Percentiles rank a stretch among this genome's conserved stretches.
These are phyloP conservation scores for Erodium moschatum DNA, from an alignment of 441 rosid species.

Conservation along the genomic window DNA sequence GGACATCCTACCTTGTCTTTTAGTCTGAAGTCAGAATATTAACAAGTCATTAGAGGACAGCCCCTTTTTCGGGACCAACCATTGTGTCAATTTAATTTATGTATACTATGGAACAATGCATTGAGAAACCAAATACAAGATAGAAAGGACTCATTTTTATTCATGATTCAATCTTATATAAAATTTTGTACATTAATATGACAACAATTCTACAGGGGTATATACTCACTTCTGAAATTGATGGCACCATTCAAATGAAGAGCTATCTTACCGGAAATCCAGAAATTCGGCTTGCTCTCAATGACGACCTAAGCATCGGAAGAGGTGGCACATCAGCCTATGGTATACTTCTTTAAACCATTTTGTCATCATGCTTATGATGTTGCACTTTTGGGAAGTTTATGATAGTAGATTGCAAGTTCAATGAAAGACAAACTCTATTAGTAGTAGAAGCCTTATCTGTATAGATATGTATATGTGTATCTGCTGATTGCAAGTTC, in stretches of 20 bases:
- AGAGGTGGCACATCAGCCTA: constrained; percentile 63
- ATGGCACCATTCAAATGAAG: constrained; percentile 99
- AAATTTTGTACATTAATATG: not conserved
- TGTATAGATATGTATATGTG: not conserved
- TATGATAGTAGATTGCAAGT: not conserved
- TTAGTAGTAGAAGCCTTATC: not conserved
- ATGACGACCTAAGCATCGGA: constrained; percentile 81
- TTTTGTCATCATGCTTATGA: not conserved
- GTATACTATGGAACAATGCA: not conserved
- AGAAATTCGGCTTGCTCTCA: constrained; percentile 88
- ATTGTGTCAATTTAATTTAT: too few species aligned
- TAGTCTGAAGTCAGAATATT: too few species aligned
- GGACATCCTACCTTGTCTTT: too few species aligned
- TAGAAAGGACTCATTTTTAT: not conserved
- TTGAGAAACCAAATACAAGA: not conserved
- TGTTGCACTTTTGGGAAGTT: not conserved
- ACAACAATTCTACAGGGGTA: constrained; percentile 52
- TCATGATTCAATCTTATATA: not conserved
- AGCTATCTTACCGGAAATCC: constrained; percentile 92
- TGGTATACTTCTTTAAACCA: constrained; percentile 35
- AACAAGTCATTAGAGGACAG: too few species aligned
- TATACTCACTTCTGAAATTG: constrained; percentile 88
- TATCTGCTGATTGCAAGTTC: too few species aligned
- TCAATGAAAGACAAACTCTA: not conserved
- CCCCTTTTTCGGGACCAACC: too few species aligned